Base-by-base conservation (phyloP, 2,329 filamentous ascomycete species). In the Alternaria brassicae region DNA sequence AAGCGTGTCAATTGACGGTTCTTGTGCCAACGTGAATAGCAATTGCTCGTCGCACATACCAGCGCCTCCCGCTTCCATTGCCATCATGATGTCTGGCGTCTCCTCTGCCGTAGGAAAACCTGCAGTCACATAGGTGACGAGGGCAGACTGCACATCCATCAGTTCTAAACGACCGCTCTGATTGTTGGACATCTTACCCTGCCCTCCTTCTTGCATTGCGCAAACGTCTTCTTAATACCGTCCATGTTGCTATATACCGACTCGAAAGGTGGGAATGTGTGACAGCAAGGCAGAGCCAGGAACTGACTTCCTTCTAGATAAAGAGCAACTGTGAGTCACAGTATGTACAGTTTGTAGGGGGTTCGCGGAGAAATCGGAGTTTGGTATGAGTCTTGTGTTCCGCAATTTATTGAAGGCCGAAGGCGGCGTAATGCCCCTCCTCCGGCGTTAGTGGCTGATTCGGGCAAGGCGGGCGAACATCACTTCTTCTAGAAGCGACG, bases 71-170 rank as follows among this genome's bases (percentile, higher is more conserved):
- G 89, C 92, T 81, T 99, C 91, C 87, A 99, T 90, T 40, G 88
- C 91, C 65, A 99, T 82, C 72, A 98, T 83, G 66, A 97, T 89
- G 76, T 92, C 88, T 49, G 92, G 88, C 1, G 93, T 96, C 72
- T 91, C 89, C 70, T 91, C 87, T n/a, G 89, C 84, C 34, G 87
- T 91, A 15, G 95, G 95, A 77, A 89, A 99, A 56, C 95, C 95
- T 58, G 94, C 93, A 25, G 95, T 99, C 75, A 97, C 92, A 84
- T 99, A 99, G 27, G 93, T 93, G 66, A 99, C 92, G 62, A 99
- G 85, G 50, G 95, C 94, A 67, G 91, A 83, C 86, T 95, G 77
- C 66, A 73, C 17, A 32, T 30, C 6, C 40, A 28, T 72, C 30
- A 73, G 58, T 10, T 39, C 45, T 25, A 7, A 23, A 32, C 55